phyloP scores from a whole-genome alignment of 179 eudicot species.

The Patellifolia procumbens region DNA sequence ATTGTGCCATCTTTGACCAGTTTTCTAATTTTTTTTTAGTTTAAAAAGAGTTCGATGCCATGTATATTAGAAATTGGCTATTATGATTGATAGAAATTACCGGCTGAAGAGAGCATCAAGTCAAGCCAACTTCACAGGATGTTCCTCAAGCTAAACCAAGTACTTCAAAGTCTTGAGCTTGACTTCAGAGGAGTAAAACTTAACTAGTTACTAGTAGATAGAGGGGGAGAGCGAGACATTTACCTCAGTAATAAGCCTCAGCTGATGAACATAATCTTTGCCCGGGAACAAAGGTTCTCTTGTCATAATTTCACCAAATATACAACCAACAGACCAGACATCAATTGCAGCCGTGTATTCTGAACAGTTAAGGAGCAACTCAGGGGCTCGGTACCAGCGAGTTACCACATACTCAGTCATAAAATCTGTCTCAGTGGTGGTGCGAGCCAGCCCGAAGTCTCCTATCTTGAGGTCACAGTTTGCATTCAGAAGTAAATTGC shows the following conservation, averaged over 20 bases:
- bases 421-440: constrained; percentile 47
- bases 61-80: not conserved
- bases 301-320: constrained; percentile 46
- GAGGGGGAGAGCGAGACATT: not conserved
- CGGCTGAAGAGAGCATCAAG: constrained; percentile 21
- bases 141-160: constrained; percentile 20
- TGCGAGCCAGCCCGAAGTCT: constrained; percentile 55
- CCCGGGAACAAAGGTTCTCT: constrained; percentile 52
- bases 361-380: constrained; percentile 49
- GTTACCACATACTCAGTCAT: constrained; percentile 69
- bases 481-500: constrained; percentile 55
- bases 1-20: no score
- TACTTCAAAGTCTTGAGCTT: constrained; percentile 15
- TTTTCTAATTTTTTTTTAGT: no score
- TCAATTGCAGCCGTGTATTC: constrained; percentile 61
- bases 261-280: constrained; percentile 51
- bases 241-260: constrained; percentile 55
- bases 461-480: constrained; percentile 58
- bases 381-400: constrained; percentile 63
- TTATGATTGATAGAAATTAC: constrained; percentile 10
- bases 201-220: not conserved
- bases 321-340: constrained; percentile 58
- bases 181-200: constrained; percentile 11
- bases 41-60: not conserved
- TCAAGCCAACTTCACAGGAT: constrained; percentile 19